Evolutionary conservation across 345 rosid species (phyloP).

Genomic region (Toxicodendron radicans): DNA sequence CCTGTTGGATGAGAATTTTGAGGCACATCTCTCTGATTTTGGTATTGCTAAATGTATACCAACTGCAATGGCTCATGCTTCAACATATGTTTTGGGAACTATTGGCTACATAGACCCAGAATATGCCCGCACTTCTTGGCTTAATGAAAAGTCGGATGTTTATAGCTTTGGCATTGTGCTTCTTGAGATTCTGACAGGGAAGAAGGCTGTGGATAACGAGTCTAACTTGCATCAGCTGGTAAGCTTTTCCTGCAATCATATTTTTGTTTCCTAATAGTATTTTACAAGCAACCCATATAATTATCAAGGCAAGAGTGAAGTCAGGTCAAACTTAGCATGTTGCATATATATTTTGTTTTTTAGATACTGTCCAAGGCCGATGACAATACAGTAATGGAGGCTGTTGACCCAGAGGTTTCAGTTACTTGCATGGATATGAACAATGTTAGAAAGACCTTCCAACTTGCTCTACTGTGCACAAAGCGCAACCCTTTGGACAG

Average conservation of each 20-base stretch:
- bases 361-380: slow-evolving; percentile 81
- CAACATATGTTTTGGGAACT: slow-evolving; percentile 85
- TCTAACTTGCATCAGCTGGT: slow-evolving; percentile 94
- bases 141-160: slow-evolving; percentile 89
- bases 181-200: slow-evolving; percentile 92
- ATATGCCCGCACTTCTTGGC: slow-evolving; percentile 83
- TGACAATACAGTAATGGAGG: slow-evolving; percentile 85
- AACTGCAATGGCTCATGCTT: slow-evolving; percentile 70
- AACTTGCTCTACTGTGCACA: slow-evolving; percentile 79
- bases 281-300: not conserved
- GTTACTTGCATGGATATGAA: slow-evolving; percentile 71
- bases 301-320: not conserved
- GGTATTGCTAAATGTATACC: slow-evolving; percentile 90
- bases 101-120: slow-evolving; percentile 98
- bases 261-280: not conserved
- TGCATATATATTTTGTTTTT: not conserved
- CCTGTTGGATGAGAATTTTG: slow-evolving; percentile 81
- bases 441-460: slow-evolving; percentile 67
- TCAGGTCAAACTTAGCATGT: not conserved
- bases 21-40: slow-evolving; percentile 83
- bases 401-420: slow-evolving; percentile 83
- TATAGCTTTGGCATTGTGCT: slow-evolving; percentile 97
- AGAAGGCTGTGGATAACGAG: slow-evolving; percentile 91
- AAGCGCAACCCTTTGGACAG: slow-evolving; percentile 69
- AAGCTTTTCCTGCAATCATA: slow-evolving; percentile 10